phyloP scores from a whole-genome alignment of 2,329 filamentous ascomycete genomes.

The Cytospora piceae region DNA sequence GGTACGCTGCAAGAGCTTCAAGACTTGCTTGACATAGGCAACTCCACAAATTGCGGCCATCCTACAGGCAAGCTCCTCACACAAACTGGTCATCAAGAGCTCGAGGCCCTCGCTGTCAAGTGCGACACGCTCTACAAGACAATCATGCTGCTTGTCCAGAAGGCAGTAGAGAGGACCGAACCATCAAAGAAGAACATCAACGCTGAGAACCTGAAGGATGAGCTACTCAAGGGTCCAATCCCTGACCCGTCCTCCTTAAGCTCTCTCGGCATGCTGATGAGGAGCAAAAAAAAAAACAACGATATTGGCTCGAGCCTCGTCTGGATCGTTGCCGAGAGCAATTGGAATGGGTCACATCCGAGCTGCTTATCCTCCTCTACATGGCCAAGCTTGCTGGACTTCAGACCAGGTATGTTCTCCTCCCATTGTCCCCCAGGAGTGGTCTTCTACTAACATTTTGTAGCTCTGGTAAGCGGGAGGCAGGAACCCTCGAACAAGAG shows the following conservation, averaged over 20 bases:
- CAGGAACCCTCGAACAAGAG: constrained; percentile 20
- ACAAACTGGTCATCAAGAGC: background rate
- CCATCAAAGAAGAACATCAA: background rate
- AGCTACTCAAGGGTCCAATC: constrained; percentile 17
- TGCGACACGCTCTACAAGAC: constrained; percentile 23
- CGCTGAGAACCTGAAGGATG: background rate
- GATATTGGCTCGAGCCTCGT: constrained; percentile 3
- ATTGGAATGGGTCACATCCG: constrained; percentile 15
- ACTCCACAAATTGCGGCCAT: background rate
- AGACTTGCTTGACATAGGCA: background rate
- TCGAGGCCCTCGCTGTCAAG: constrained; percentile 16
- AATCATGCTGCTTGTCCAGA: constrained; percentile 15
- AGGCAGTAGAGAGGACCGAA: background rate
- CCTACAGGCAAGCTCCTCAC: background rate
- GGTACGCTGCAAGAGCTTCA: constrained; percentile 14
- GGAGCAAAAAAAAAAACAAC: background rate
- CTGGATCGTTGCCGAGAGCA: constrained; percentile 8
- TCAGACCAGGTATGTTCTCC: background rate
- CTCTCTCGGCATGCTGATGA: constrained; percentile 4
- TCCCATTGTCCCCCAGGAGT: rapidly evolving
- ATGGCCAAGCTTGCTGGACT: constrained; percentile 15
- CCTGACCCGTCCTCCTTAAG: constrained; percentile 17
- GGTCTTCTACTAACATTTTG: background rate
- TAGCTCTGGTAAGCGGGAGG: constrained; percentile 1
- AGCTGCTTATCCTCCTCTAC: constrained; percentile 16